Percentiles rank a stretch among this genome's conserved stretches.
phyloP scores from a whole-genome alignment of 257 asterid genomes.

The Solanum ahanhuiri region DNA sequence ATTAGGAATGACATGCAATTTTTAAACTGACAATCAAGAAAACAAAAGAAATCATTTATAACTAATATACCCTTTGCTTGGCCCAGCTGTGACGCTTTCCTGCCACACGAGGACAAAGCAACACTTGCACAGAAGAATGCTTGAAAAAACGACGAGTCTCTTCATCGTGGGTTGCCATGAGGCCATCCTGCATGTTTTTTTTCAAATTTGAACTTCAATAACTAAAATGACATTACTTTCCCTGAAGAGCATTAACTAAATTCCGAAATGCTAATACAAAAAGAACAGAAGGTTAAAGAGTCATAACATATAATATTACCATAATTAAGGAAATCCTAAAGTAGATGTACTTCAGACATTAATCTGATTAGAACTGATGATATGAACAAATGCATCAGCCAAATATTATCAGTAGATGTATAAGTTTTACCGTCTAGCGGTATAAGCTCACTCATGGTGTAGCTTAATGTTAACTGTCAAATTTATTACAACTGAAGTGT shows the following conservation, averaged over 20 bases:
- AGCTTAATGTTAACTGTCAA: neutral
- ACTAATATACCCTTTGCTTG: slow-evolving; percentile 55
- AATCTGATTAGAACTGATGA: neutral
- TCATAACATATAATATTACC: neutral
- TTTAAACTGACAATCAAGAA: neutral
- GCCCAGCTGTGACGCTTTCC: slow-evolving; percentile 98
- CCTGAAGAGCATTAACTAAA: neutral
- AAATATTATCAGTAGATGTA: neutral
- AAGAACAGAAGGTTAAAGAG: neutral
- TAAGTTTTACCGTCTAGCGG: neutral
- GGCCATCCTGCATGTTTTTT: slow-evolving; percentile 57
- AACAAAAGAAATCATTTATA: neutral
- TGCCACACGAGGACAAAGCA: slow-evolving; percentile 92
- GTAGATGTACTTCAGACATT: neutral
- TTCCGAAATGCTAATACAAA: neutral
- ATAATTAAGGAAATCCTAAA: neutral
- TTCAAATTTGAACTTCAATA: neutral
- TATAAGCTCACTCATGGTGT: neutral
- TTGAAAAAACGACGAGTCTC: slow-evolving; percentile 90
- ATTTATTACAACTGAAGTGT: neutral
- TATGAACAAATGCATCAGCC: neutral
- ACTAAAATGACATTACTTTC: neutral
- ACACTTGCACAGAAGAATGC: slow-evolving; percentile 90
- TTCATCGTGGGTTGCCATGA: slow-evolving; percentile 97
- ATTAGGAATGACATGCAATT: neutral